Conservation (phyloP, 2,329 filamentous ascomycete genomes). For the Didymella sp. region DNA sequence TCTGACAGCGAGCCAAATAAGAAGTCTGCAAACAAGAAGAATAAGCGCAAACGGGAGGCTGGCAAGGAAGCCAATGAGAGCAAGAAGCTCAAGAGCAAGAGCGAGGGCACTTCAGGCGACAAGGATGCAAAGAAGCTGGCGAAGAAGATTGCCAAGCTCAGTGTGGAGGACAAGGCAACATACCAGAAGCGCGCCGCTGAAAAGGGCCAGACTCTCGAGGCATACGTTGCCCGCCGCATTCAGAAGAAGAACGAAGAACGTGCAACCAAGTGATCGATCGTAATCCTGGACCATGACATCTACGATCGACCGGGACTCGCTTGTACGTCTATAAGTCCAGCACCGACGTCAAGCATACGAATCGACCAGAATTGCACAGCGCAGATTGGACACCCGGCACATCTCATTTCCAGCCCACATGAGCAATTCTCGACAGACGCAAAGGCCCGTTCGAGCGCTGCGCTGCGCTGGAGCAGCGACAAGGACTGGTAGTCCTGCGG, state of each 20-base stretch:
- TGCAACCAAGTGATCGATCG: neutral
- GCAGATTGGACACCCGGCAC: neutral
- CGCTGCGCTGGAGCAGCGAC: neutral
- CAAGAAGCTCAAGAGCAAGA: constrained; percentile 24
- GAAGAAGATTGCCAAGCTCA: constrained; percentile 39
- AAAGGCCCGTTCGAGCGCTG: neutral
- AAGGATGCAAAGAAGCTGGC: constrained; percentile 22
- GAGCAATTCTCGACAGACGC: neutral
- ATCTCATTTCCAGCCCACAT: neutral
- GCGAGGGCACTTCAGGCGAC: constrained; percentile 2
- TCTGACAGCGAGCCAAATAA: constrained; percentile 29
- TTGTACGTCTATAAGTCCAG: neutral
- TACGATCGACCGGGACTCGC: neutral
- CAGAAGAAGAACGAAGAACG: constrained; percentile 42
- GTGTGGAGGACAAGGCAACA: constrained; percentile 35
- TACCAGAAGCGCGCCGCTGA: constrained; percentile 46
- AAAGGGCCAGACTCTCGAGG: constrained; percentile 50
- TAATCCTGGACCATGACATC: neutral
- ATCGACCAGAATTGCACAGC: neutral
- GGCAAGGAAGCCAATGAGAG: constrained; percentile 19
- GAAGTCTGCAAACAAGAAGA: constrained; percentile 22
- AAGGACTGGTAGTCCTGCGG: neutral
- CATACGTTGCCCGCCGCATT: constrained; percentile 45
- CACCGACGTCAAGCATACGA: neutral
- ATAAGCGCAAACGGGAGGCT: constrained; percentile 40